These are phyloP conservation scores for Talaromyces sp. DNA, from an alignment of 2,329 filamentous ascomycete genomes.

Conservation along the genomic window DNA sequence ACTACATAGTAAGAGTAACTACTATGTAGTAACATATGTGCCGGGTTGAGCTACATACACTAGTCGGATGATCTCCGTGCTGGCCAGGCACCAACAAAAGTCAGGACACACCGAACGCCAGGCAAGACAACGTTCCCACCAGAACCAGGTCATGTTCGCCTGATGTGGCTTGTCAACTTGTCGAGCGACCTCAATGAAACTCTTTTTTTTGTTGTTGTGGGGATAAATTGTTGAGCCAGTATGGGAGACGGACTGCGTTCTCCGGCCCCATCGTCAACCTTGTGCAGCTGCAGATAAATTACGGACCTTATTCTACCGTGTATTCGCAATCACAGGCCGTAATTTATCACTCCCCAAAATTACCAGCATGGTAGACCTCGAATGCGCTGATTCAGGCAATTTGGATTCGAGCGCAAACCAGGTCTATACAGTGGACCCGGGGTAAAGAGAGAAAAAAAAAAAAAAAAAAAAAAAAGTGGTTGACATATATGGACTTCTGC, in stretches of 20 bases:
- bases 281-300: neutral
- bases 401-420: neutral
- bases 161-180: neutral
- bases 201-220: slow-evolving; percentile 6
- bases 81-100: slow-evolving; percentile 6
- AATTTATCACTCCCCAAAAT: neutral
- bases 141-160: neutral
- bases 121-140: neutral
- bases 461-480: neutral
- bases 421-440: neutral
- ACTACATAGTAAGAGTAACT: too few relatives aligned
- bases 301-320: slow-evolving; percentile 8
- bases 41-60: neutral
- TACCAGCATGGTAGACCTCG: neutral
- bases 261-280: slow-evolving; percentile 1
- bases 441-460: too few relatives aligned
- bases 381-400: neutral
- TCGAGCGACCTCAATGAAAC: neutral
- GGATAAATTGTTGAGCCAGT: slow-evolving; percentile 16
- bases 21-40: too few relatives aligned
- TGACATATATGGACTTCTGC: neutral
- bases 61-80: slow-evolving; percentile 1
- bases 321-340: slow-evolving; percentile 9
- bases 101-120: neutral
- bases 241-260: slow-evolving; percentile 1